These are phyloP conservation scores for Cercospora zeina DNA, from an alignment of 2,329 filamentous ascomycete species.

Conservation along the genomic window DNA sequence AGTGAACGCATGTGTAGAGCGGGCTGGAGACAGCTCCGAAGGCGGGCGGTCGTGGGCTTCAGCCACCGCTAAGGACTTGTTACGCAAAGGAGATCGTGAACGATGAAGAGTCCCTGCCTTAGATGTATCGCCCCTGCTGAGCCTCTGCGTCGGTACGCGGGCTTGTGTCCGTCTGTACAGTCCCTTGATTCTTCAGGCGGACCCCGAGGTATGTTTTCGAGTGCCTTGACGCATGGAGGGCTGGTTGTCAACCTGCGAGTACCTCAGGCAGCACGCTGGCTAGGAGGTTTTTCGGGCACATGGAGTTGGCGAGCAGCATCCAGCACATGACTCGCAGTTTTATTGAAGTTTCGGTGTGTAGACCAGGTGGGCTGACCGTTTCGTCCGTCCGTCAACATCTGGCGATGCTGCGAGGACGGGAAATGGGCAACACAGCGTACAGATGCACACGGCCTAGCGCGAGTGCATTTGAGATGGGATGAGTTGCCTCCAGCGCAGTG, in stretches of 20 bases:
- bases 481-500: neutral
- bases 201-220: neutral
- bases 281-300: neutral
- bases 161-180: constrained; percentile 1
- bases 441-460: neutral
- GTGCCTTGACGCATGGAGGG: neutral
- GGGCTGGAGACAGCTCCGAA: neutral
- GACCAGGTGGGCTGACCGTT: neutral
- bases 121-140: constrained; percentile 5
- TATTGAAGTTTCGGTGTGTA: neutral
- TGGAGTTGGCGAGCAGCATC: neutral
- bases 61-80: constrained; percentile 4
- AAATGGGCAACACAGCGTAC: neutral
- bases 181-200: neutral
- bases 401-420: neutral
- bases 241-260: neutral
- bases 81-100: neutral
- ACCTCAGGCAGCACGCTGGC: neutral
- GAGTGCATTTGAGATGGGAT: constrained; percentile 3
- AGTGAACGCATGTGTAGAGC: neutral
- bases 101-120: constrained; percentile 5
- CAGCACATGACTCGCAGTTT: neutral
- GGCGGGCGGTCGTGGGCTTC: neutral
- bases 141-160: constrained; percentile 3
- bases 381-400: neutral